These are phyloP conservation scores for Aspergillus avenaceus DNA, from an alignment of 495 filamentous ascomycete species.

Conservation along the genomic window DNA sequence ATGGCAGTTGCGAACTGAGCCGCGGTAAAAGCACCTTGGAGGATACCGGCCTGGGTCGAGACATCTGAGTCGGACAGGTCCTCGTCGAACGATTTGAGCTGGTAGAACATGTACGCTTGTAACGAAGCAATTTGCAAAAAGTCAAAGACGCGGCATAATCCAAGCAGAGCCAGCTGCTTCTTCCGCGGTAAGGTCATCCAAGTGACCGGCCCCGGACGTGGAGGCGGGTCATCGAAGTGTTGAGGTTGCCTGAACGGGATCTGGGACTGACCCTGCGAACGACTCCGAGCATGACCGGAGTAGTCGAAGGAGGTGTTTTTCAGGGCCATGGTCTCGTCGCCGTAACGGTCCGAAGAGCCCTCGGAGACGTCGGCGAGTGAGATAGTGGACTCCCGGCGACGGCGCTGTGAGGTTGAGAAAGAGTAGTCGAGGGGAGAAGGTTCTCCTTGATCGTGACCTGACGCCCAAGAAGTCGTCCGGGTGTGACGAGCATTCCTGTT, in stretches of 20 bases:
- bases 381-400: conserved; percentile 35
- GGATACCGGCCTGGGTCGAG: conserved; percentile 70
- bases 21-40: conserved; percentile 75
- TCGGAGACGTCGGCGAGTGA: conserved; percentile 37
- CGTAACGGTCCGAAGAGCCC: conserved; percentile 24
- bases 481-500: conserved; percentile 35
- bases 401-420: conserved; percentile 25
- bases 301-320: conserved; percentile 38
- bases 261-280: conserved; percentile 32
- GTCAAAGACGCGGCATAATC: conserved; percentile 64
- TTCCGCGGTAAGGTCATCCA: conserved; percentile 72
- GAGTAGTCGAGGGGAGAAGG: conserved; percentile 18
- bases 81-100: conserved; percentile 66
- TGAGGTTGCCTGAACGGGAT: conserved; percentile 18
- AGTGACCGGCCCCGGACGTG: conserved; percentile 43
- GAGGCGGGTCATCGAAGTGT: conserved; percentile 9
- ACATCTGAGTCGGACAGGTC: conserved; percentile 64
- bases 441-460: conserved; percentile 33
- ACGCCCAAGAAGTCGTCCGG: conserved; percentile 40
- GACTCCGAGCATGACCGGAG: conserved; percentile 28
- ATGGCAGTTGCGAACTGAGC: conserved; percentile 86
- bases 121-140: conserved; percentile 46
- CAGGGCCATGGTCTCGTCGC: conserved; percentile 27
- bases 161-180: conserved; percentile 68
- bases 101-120: conserved; percentile 74